These are phyloP conservation scores for Fusarium virguliforme DNA, from an alignment of 2,329 filamentous ascomycete genomes.

Conservation along the genomic window DNA sequence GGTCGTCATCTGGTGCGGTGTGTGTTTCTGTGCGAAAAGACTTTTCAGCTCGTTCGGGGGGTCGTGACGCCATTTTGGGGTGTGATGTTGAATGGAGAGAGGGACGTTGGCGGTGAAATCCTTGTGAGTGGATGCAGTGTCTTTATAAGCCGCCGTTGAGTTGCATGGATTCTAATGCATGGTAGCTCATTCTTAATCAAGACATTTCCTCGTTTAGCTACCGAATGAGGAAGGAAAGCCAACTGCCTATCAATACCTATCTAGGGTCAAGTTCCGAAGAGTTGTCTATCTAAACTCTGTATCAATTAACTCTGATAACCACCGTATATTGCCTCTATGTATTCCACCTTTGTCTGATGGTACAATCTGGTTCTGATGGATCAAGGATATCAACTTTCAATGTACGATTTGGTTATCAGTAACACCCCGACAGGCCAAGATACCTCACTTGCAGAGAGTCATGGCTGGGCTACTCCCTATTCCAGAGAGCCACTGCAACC, in stretches of 20 bases:
- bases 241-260: not conserved
- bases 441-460: no score
- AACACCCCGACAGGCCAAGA: no score
- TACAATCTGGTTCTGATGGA: no score
- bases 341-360: no score
- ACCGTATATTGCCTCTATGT: no score
- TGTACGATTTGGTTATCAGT: no score
- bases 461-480: no score
- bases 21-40: not conserved
- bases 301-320: not conserved
- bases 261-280: not conserved
- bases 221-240: not conserved
- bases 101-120: not conserved
- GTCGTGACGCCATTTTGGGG: not conserved
- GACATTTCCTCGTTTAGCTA: not conserved
- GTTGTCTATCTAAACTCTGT: not conserved
- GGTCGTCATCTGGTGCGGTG: not conserved
- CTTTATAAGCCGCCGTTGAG: constrained; percentile 4
- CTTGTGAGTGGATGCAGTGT: constrained; percentile 1
- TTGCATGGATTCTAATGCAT: not conserved
- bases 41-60: not conserved
- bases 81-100: not conserved
- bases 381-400: no score
- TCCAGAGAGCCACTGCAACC: no score
- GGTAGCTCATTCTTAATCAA: constrained; percentile 2